These are phyloP conservation scores for Paragyromitra xinjiangensis DNA, from an alignment of 495 filamentous ascomycete genomes.

Conservation along the genomic window DNA sequence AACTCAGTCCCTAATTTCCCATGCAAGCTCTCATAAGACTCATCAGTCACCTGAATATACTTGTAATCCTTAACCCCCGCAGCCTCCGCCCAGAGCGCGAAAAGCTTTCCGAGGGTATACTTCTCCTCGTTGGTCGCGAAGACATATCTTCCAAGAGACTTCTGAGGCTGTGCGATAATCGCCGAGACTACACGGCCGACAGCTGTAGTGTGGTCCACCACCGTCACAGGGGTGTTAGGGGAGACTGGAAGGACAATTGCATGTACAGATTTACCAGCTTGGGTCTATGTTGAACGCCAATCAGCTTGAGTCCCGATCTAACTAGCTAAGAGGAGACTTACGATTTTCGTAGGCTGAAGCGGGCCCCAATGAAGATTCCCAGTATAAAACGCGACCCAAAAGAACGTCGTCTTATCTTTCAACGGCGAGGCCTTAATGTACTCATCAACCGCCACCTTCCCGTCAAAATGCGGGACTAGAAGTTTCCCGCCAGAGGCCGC, in stretches of 20 bases:
- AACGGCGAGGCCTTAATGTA: conserved; percentile 26
- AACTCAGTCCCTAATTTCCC: conserved; percentile 21
- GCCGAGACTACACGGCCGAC: conserved; percentile 11
- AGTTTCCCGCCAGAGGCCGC: neutral
- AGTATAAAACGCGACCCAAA: conserved; percentile 23
- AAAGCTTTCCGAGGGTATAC: neutral
- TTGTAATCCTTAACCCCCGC: conserved; percentile 19
- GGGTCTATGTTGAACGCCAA: conserved; percentile 2
- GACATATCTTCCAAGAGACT: conserved; percentile 32
- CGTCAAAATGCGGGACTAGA: conserved; percentile 23
- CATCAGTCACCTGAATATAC: conserved; percentile 23
- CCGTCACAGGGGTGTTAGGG: neutral
- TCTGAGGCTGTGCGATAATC: conserved; percentile 29
- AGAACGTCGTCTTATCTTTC: conserved; percentile 23
- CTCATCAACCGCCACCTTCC: conserved; percentile 22
- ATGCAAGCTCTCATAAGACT: conserved; percentile 14
- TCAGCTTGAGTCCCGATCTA: neutral
- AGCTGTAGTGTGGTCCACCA: conserved; percentile 9
- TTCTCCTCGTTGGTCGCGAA: conserved; percentile 13
- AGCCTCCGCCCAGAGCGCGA: neutral
- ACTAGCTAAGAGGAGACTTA: neutral
- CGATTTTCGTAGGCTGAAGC: conserved; percentile 17
- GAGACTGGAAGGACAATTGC: neutral
- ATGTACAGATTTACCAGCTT: conserved; percentile 2
- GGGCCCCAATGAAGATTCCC: conserved; percentile 12